Base-by-base conservation (phyloP, 129 eudicot species). In the Rutidosis leptorrhynchoides region DNA sequence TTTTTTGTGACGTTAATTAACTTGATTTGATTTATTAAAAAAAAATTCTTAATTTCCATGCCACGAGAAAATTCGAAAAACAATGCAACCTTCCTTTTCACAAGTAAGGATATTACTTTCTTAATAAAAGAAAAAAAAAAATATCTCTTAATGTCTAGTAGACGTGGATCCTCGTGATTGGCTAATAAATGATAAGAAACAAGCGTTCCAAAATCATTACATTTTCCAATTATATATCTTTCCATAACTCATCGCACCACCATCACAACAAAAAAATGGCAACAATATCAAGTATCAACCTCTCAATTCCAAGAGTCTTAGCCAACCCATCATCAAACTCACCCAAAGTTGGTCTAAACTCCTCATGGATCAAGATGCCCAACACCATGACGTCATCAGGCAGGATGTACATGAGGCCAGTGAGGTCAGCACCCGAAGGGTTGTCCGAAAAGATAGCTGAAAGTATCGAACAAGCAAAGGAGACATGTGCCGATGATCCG, bases 401-500 rank as follows among this genome's bases (percentile, higher is more conserved):
- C 28, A 77, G 90, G 61, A 74, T 78, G 75, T 23, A 16, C 48
- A 26, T 81, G 69, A 77, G 64, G 19, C 82, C 85, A 1, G 70
- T 77, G 71, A 72, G 71, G 19, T 82, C 89, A 0, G 73, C 81
- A 1, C 95, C 98, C 4, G 98, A 92, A 0, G 26, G 80, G 43
- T 61, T 92, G 5, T 83, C 98, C 10, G 90, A 75, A 17, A 81
- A 84, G 82, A 89, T 92, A 74, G 98, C 76, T 20, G 69, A 62
- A 74, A 92, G 98, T 85, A 82, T 92, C 61, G 83, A 83, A 76
- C 23, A 4, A 5, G 98, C 98, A 0, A 69, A 85, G 81, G 91
- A 88, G 69, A 54, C 82, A 0, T 92, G 98, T 60, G 65, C 84
- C 0, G 98, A 72, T 0, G 85, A 83, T 70, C 96, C 98, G 1